Evolutionary conservation across 1,139 yeast species (phyloP).

Genomic region (Ogataea hybrid): DNA sequence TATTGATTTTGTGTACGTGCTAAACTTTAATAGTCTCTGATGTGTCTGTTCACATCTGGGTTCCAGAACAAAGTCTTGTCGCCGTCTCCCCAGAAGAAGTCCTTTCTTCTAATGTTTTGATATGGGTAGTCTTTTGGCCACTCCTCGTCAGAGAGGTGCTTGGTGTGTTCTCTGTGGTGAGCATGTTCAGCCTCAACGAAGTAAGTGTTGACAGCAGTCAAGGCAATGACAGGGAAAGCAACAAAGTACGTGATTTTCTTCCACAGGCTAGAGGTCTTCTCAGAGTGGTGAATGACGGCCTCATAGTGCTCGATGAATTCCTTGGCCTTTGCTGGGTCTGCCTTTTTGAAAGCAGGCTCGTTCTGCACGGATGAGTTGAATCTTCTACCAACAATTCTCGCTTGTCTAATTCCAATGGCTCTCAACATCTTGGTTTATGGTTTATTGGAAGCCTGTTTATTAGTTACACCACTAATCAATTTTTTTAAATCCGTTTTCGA

Average conservation of each 20-base stretch:
- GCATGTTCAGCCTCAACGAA: constrained; percentile 84
- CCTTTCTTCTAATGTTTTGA: constrained; percentile 83
- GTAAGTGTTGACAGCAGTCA: constrained; percentile 77
- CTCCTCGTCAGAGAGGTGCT: constrained; percentile 78
- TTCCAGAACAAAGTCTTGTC: constrained; percentile 98
- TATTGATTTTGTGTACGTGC: constrained; percentile 9
- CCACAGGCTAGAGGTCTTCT: constrained; percentile 76
- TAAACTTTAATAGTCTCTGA: constrained; percentile 24
- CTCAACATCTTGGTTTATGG: constrained; percentile 5
- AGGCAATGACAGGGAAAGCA: constrained; percentile 77
- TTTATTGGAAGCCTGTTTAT: constrained; percentile 5
- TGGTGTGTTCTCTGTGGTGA: constrained; percentile 80
- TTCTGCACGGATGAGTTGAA: constrained; percentile 28
- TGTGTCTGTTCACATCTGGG: constrained; percentile 84
- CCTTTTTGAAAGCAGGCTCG: constrained; percentile 28
- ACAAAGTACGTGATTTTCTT: constrained; percentile 75
- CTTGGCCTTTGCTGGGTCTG: constrained; percentile 53
- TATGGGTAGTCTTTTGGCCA: constrained; percentile 90
- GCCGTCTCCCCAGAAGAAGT: constrained; percentile 98
- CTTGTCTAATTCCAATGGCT: constrained; percentile 25
- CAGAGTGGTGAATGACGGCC: constrained; percentile 78
- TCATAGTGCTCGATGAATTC: constrained; percentile 46
- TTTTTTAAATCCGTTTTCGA: constrained; percentile 6
- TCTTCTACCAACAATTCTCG: constrained; percentile 30
- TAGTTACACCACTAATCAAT: constrained; percentile 10